Conservation (phyloP, 2,329 filamentous ascomycete genomes). For the Sporothrix luriei region DNA sequence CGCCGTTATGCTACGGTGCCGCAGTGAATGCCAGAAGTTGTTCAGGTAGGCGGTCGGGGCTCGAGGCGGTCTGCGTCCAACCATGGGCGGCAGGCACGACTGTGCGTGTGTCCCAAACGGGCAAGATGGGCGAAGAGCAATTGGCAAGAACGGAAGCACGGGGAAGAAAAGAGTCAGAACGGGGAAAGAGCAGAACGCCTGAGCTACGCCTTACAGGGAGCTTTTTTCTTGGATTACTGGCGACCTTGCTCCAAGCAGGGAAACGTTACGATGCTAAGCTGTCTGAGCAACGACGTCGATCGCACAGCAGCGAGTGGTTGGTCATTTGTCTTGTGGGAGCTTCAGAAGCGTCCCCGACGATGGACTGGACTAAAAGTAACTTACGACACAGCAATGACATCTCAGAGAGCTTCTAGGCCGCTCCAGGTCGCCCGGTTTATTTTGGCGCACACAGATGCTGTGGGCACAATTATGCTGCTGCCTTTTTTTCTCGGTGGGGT, state of each 20-base stretch:
- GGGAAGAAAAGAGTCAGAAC: constrained; percentile 19
- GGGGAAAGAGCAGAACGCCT: constrained; percentile 18
- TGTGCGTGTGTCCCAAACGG: constrained; percentile 11
- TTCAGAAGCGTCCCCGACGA: neutral
- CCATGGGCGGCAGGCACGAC: constrained; percentile 6
- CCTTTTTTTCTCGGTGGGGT: constrained; percentile 12
- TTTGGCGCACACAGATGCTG: constrained; percentile 2
- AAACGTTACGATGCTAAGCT: neutral
- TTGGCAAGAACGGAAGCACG: neutral
- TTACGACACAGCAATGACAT: neutral
- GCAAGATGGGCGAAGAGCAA: neutral
- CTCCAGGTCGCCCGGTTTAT: constrained; percentile 8
- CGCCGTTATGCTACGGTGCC: neutral
- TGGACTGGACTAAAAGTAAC: neutral
- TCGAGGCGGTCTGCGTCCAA: constrained; percentile 7
- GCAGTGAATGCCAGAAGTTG: neutral
- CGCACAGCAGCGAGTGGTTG: constrained; percentile 12
- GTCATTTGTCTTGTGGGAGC: neutral
- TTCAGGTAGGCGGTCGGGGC: neutral
- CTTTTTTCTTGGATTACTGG: neutral
- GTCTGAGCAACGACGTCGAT: neutral
- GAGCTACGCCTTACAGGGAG: too few species aligned
- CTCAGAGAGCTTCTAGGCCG: constrained; percentile 4
- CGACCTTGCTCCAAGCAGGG: constrained; percentile 1
- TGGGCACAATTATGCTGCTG: neutral